phyloP scores from a whole-genome alignment of 176 grass and related monocot species.

The Juncus effusus region DNA sequence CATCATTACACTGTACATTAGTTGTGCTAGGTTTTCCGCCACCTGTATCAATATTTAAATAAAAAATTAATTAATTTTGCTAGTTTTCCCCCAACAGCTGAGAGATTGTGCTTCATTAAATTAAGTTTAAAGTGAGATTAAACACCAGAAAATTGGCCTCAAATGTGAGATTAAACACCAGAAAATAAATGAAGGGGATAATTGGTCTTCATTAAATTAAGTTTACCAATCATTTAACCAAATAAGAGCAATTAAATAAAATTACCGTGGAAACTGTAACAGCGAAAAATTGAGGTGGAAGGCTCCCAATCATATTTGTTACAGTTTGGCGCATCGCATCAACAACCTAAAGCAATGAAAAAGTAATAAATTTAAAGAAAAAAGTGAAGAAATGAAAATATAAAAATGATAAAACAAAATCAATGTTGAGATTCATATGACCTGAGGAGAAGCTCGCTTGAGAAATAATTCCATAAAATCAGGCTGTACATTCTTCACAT shows the following conservation, averaged over 20 bases:
- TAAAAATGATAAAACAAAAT: not conserved
- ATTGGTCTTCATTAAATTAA: not conserved
- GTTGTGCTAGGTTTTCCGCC: conserved; percentile 87
- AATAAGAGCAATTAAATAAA: too few species aligned
- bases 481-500: conserved; percentile 77
- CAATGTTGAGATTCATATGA: conserved; percentile 19
- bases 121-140: too few species aligned
- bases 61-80: conserved; percentile 28
- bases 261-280: conserved; percentile 92
- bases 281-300: conserved; percentile 86
- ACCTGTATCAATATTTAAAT: conserved; percentile 47
- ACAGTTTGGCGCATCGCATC: conserved; percentile 97
- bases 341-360: conserved; percentile 45
- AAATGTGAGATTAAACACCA: not conserved
- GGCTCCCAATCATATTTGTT: conserved; percentile 91
- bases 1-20: conserved; percentile 96
- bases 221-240: too few species aligned
- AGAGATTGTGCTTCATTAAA: not conserved
- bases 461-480: conserved; percentile 96
- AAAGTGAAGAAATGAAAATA: not conserved
- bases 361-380: not conserved
- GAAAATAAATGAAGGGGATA: not conserved
- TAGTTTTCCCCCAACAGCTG: not conserved
- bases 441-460: conserved; percentile 79
- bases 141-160: too few species aligned